Percentiles rank a stretch among this genome's conserved stretches.
phyloP scores from a whole-genome alignment of 2,329 filamentous ascomycete species.

The Neofusicoccum kwambonambiense region DNA sequence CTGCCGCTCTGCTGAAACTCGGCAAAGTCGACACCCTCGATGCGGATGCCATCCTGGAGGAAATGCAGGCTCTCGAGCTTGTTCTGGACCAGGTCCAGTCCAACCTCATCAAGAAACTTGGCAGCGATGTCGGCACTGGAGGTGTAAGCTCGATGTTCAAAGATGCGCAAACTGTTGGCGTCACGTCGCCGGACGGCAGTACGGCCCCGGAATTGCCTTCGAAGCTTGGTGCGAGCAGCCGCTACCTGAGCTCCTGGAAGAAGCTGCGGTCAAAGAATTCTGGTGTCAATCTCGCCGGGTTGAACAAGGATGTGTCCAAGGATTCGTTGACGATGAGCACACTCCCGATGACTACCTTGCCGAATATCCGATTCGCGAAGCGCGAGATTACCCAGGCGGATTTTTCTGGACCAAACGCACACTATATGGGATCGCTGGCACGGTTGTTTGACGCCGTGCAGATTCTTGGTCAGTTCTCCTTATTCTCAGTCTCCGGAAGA shows the following conservation, averaged over 20 bases:
- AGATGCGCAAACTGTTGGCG: conserved; percentile 52
- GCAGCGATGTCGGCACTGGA: conserved; percentile 87
- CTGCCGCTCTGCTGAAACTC: conserved; percentile 81
- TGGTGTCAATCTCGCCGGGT: conserved; percentile 46
- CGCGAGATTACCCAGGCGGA: conserved; percentile 66
- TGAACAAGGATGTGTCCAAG: conserved; percentile 45
- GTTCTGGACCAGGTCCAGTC: conserved; percentile 84
- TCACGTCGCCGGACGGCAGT: conserved; percentile 25
- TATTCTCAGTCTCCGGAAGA: neutral
- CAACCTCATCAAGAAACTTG: conserved; percentile 76
- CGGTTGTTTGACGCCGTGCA: conserved; percentile 91
- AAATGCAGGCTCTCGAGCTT: conserved; percentile 86
- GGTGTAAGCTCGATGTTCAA: conserved; percentile 73
- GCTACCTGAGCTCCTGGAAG: conserved; percentile 82
- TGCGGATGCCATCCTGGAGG: conserved; percentile 86
- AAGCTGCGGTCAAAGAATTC: conserved; percentile 89
- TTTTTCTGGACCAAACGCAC: conserved; percentile 80
- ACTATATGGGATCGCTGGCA: conserved; percentile 89
- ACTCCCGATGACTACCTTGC: conserved; percentile 67
- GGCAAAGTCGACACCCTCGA: conserved; percentile 83
- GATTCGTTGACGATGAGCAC: conserved; percentile 58
- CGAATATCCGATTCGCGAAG: conserved; percentile 70
- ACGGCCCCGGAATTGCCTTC: conserved; percentile 10
- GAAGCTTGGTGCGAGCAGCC: conserved; percentile 52
- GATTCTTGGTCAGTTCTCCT: conserved; percentile 69